These are phyloP conservation scores for Aspergillus brunneoviolaceus DNA, from an alignment of 2,329 filamentous ascomycete species.

Conservation along the genomic window DNA sequence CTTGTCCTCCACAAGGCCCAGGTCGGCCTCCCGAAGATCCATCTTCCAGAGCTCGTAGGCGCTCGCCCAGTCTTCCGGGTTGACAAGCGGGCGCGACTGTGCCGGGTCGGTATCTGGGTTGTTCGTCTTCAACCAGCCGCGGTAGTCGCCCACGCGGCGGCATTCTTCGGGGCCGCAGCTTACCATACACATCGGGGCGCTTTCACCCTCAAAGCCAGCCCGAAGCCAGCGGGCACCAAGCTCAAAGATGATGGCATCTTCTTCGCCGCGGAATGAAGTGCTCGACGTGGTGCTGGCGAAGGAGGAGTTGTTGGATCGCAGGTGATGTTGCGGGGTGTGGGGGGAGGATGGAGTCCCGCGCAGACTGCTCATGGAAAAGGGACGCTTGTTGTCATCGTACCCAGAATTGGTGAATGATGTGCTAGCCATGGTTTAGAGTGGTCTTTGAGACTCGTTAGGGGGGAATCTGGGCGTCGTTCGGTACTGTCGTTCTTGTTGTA, in stretches of 20 bases:
- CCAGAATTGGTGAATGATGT: constrained; percentile 17
- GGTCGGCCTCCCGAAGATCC: constrained; percentile 70
- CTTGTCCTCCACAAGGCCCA: constrained; percentile 81
- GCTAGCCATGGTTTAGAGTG: constrained; percentile 14
- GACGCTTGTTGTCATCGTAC: constrained; percentile 11
- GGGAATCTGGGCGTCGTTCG: constrained; percentile 1
- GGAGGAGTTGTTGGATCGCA: constrained; percentile 52
- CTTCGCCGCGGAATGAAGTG: constrained; percentile 65
- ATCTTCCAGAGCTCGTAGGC: constrained; percentile 71
- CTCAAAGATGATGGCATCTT: constrained; percentile 82
- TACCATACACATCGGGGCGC: constrained; percentile 67
- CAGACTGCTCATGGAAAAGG: constrained; percentile 24
- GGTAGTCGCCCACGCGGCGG: constrained; percentile 77
- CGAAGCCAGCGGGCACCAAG: constrained; percentile 75
- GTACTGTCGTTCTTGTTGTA: background rate
- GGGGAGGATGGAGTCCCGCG: constrained; percentile 50
- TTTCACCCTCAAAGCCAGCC: constrained; percentile 84
- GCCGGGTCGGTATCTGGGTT: constrained; percentile 47
- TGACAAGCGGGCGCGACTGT: constrained; percentile 21
- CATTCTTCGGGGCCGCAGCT: constrained; percentile 73
- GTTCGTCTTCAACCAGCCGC: constrained; percentile 63
- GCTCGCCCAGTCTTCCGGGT: constrained; percentile 45
- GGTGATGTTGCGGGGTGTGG: constrained; percentile 56
- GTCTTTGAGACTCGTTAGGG: background rate
- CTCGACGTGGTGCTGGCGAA: constrained; percentile 58